A percentile compares a stretch with the other conserved stretches of the same genome.
phyloP scores from a whole-genome alignment of 169 alveolate species.

The Plasmodium gonderi region DNA sequence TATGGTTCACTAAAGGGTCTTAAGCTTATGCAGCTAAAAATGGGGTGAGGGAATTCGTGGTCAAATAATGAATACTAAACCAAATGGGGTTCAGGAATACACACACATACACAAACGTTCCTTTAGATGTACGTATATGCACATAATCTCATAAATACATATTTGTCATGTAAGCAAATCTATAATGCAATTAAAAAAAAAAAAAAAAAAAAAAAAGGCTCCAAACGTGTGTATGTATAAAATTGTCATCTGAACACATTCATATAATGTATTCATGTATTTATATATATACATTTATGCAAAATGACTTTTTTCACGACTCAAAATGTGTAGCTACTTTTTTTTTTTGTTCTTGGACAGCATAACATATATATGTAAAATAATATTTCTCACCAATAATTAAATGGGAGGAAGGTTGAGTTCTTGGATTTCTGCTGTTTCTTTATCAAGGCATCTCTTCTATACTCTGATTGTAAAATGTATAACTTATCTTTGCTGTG shows the following conservation, averaged over 20 bases:
- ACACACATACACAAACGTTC: not conserved
- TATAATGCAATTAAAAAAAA: no score
- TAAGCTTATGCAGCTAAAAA: conserved; percentile 53
- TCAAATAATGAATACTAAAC: not conserved
- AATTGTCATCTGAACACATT: not conserved
- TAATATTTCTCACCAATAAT: conserved; percentile 47
- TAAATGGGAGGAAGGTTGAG: conserved; percentile 44
- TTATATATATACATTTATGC: not conserved
- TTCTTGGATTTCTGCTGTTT: conserved; percentile 67
- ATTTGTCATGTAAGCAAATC: no score
- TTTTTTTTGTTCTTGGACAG: not conserved
- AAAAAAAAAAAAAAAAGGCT: not conserved
- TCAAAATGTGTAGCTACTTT: not conserved
- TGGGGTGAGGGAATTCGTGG: not conserved
- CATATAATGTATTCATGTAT: not conserved
- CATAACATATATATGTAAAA: not conserved
- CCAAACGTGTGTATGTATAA: not conserved
- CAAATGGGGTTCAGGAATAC: not conserved
- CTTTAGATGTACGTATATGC: not conserved
- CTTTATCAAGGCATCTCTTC: conserved; percentile 85
- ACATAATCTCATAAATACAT: no score
- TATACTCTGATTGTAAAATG: conserved; percentile 90
- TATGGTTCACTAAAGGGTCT: conserved; percentile 67
- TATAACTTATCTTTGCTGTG: conserved; percentile 94
- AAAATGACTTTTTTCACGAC: not conserved